These are phyloP conservation scores for Beauveria sp. DNA, from an alignment of 2,329 filamentous ascomycete genomes.

Conservation along the genomic window DNA sequence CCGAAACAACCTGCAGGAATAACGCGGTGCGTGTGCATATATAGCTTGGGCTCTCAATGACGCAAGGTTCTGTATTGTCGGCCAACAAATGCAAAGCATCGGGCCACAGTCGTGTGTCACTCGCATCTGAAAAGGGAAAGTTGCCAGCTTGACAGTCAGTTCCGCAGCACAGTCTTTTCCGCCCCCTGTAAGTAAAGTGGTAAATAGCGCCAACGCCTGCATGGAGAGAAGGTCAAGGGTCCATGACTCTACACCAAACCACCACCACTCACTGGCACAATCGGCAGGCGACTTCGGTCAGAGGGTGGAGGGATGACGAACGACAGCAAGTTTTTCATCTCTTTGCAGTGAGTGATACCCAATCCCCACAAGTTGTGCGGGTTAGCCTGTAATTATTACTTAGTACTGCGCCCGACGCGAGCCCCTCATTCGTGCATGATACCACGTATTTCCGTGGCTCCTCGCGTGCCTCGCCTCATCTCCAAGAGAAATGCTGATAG, in stretches of 20 bases:
- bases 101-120: background rate
- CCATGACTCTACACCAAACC: background rate
- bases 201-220: background rate
- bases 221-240: background rate
- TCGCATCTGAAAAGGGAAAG: background rate
- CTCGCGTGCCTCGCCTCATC: background rate
- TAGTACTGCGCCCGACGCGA: background rate
- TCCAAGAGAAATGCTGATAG: background rate
- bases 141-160: background rate
- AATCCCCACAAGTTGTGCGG: constrained; percentile 9
- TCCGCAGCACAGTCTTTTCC: background rate
- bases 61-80: background rate
- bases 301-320: constrained; percentile 5
- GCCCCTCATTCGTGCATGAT: background rate
- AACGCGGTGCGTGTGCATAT: background rate
- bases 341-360: background rate
- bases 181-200: background rate
- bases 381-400: background rate
- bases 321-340: constrained; percentile 6
- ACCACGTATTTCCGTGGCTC: background rate
- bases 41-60: background rate
- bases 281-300: constrained; percentile 7
- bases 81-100: background rate
- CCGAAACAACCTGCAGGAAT: background rate
- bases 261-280: background rate